Percentiles rank a stretch among this genome's conserved stretches.
Conservation (phyloP, 2,329 filamentous ascomycete species). For the Hirsutella rhossiliensis region DNA sequence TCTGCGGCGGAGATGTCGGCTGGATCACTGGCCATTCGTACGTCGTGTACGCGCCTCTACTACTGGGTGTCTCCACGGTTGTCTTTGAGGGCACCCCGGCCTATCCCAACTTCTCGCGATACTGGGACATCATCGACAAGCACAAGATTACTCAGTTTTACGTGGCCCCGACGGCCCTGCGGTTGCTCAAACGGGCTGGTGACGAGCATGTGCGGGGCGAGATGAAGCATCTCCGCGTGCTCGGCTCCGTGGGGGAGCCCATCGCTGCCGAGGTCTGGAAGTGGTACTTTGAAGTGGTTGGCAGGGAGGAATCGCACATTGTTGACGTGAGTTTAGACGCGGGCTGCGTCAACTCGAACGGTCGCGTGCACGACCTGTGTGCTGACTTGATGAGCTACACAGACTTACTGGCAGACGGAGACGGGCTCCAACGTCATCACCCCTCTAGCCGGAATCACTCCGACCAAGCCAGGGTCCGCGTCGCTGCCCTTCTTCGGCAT, state of each 20-base stretch:
- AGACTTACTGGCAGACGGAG: constrained; percentile 99
- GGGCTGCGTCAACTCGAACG: not conserved
- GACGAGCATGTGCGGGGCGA: constrained; percentile 82
- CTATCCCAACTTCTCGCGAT: constrained; percentile 94
- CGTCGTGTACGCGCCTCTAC: constrained; percentile 88
- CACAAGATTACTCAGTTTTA: constrained; percentile 97
- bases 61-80: constrained; percentile 87
- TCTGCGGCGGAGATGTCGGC: constrained; percentile 95
- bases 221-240: constrained; percentile 79
- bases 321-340: constrained; percentile 59
- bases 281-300: constrained; percentile 95
- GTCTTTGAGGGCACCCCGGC: constrained; percentile 97
- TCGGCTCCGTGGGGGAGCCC: constrained; percentile 93
- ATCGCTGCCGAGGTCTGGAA: constrained; percentile 99
- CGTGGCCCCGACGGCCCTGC: constrained; percentile 86
- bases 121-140: constrained; percentile 97
- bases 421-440: constrained; percentile 95
- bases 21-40: constrained; percentile 99
- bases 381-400: constrained; percentile 2
- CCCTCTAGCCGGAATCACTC: constrained; percentile 82
- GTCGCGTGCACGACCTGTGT: not conserved
- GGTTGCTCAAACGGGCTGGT: constrained; percentile 88
- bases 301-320: constrained; percentile 85
- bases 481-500: constrained; percentile 98
- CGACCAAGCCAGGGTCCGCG: constrained; percentile 92